phyloP scores from a whole-genome alignment of 768 basidiomycete species.

The Amanita rimosa region DNA sequence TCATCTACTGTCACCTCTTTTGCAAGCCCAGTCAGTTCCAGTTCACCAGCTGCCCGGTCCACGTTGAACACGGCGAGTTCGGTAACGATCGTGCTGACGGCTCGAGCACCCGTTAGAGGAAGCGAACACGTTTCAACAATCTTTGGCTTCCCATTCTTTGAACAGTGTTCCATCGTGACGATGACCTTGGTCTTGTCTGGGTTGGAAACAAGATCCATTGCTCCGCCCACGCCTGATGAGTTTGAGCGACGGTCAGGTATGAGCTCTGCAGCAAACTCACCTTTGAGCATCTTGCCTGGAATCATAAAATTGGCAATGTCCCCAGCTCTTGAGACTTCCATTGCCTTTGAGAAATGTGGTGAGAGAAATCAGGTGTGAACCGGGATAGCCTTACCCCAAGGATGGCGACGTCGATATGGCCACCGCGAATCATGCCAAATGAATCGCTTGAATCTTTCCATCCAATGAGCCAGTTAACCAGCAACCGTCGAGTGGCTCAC shows the following conservation, averaged over 20 bases:
- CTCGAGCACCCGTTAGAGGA: constrained; percentile 80
- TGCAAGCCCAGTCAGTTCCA: constrained; percentile 76
- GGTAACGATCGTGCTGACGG: constrained; percentile 88
- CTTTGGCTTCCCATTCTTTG: constrained; percentile 85
- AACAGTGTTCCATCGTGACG: constrained; percentile 81
- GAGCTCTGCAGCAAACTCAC: constrained; percentile 19
- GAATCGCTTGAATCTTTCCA: constrained; percentile 77
- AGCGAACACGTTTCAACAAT: constrained; percentile 72
- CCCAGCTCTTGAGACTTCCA: constrained; percentile 89
- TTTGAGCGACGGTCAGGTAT: constrained; percentile 4
- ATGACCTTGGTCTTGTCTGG: constrained; percentile 93
- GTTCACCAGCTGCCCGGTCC: constrained; percentile 58
- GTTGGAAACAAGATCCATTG: constrained; percentile 95
- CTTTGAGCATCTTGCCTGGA: constrained; percentile 86
- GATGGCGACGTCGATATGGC: constrained; percentile 89
- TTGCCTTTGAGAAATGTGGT: constrained; percentile 39
- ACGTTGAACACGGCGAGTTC: constrained; percentile 89
- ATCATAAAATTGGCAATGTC: constrained; percentile 99
- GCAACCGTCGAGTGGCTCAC: constrained; percentile 24
- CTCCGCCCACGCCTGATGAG: constrained; percentile 79
- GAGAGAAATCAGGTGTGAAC: constrained; percentile 3
- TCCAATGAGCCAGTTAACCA: constrained; percentile 5
- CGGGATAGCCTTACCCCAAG: constrained; percentile 57
- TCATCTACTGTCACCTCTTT: constrained; percentile 78
- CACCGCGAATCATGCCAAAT: constrained; percentile 96